Base-by-base conservation (phyloP, 2,329 filamentous ascomycete genomes). In the Cladosporium phlei region DNA sequence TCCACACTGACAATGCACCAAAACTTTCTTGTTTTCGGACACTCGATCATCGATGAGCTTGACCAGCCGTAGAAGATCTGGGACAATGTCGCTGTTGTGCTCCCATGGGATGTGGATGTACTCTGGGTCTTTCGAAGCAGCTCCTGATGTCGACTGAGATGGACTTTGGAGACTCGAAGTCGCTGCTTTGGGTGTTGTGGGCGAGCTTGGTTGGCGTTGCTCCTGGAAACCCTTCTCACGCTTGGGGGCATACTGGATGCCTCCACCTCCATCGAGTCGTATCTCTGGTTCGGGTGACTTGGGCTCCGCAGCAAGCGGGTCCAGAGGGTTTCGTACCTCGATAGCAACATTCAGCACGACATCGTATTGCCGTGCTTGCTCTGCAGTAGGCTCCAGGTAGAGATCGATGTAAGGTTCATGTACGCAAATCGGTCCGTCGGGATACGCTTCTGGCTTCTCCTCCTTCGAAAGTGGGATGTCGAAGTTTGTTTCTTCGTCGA, bases 61-160 rank as follows among this genome's bases (percentile, higher is more conserved):
- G 58, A 88, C 89, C 11, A 94, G 73, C 37, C 72, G 74, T 73
- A 87, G 81, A 16, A 93, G 69, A 62, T 93, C 87, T 4, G 80
- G 79, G 1, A 86, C 81, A 55, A 94, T 91, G 50, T 93, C 85
- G 0, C 86, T 91, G 66, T 91, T 90, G 68, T 93, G 87, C 51
- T 93, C 87, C 87, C 87, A 93, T 1, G 81, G 84, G 58, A 93
- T 83, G 62, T 94, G 87, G 12, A 93, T 86, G 58, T 94, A 94
- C 63, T 94, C 87, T 1, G 87, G 87, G 35, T 78, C 69, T 19
- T 64, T 59, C 72, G 76, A 28, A 65, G 65, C 2, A 17, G 63
- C 4, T 64, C 50, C 30, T 66, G 67, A 10, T 19, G 49, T 42
- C 47, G 48, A 43, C 39, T 40, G 47, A 4, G 37, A 11, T 17